phyloP scores from a whole-genome alignment of 225 moss, liverwort and hornwort genomes.

The Pleurozium schreberi region DNA sequence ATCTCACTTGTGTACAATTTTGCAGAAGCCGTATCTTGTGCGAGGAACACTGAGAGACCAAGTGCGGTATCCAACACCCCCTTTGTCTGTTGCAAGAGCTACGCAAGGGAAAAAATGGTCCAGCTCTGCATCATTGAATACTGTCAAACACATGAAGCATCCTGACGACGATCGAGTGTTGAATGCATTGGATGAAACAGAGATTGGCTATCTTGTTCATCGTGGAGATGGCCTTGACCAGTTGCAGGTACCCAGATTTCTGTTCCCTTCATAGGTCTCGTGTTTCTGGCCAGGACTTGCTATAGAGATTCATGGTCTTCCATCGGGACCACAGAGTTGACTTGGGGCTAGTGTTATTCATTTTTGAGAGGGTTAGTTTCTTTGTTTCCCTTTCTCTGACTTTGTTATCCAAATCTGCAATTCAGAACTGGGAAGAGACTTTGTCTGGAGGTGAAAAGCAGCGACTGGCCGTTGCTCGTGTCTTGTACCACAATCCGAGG shows the following conservation, averaged over 20 bases:
- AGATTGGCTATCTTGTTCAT: slow-evolving; percentile 45
- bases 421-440: slow-evolving; percentile 54
- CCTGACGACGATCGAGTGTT: slow-evolving; percentile 42
- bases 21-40: slow-evolving; percentile 44
- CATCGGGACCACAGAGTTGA: not conserved
- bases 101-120: slow-evolving; percentile 42
- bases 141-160: slow-evolving; percentile 36
- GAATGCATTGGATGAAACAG: slow-evolving; percentile 39
- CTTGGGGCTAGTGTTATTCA: not conserved
- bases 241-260: slow-evolving; percentile 26
- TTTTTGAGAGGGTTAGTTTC: not conserved
- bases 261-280: not conserved
- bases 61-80: slow-evolving; percentile 41
- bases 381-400: not conserved
- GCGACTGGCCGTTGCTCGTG: slow-evolving; percentile 44
- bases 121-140: slow-evolving; percentile 28
- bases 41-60: slow-evolving; percentile 46
- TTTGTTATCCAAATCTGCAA: not conserved
- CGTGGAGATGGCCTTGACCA: slow-evolving; percentile 58
- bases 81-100: slow-evolving; percentile 32
- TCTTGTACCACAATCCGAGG: slow-evolving; percentile 47
- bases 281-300: not conserved
- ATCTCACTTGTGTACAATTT: not conserved
- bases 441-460: slow-evolving; percentile 55
- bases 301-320: not conserved